Base-by-base conservation (phyloP, 768 basidiomycete species). In the Roridomyces roridus region DNA sequence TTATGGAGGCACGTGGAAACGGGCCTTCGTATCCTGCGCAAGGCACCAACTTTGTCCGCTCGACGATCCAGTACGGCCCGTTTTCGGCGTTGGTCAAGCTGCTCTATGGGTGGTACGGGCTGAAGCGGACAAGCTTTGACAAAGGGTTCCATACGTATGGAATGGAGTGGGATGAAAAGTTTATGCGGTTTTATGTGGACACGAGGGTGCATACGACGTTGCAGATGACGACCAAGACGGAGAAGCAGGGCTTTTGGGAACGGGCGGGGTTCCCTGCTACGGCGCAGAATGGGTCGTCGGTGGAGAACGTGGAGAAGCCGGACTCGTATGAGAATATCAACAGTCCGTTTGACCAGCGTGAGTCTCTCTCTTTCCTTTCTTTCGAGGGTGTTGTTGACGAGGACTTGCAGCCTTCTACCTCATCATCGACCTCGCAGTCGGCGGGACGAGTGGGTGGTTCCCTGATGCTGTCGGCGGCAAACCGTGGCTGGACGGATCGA, bases 391-490 rank as follows among this genome's bases (percentile, higher is more conserved):
- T 3, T 78, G 6, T n/a, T 40, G n/a, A 50, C 41, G 48, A 35
- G 28, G 60, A 58, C 15, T 0, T 44, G 54, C 59, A 88, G 86
- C 81, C 2, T 95, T 96, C 70, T 94, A 92, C 77, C 70, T 95
- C 20, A 81, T 89, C 46, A 76, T 95, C 51, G 78, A 88, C 62
- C 73, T 95, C 9, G 90, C 87, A 0, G 91, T 79, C 0, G 94
- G 94, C 0, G 92, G 92, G 0, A 94, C 89, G 48, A 87, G 83
- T 57, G 94, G 94, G 21, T 95, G 89, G 89, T 96, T 95, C 83
- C 91, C 91, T 0, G 94, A 96, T 66, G 79, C 77, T 6, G 74
- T 85, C 4, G 91, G 90, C 31, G 77, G 70, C 50, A 92, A 94
- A 70, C 87, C 89, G 15, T 92, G 91, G 91, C 74, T 87, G 50